phyloP scores from a whole-genome alignment of 1,284 basidiomycete species.

The Anthracocystis setariae region DNA sequence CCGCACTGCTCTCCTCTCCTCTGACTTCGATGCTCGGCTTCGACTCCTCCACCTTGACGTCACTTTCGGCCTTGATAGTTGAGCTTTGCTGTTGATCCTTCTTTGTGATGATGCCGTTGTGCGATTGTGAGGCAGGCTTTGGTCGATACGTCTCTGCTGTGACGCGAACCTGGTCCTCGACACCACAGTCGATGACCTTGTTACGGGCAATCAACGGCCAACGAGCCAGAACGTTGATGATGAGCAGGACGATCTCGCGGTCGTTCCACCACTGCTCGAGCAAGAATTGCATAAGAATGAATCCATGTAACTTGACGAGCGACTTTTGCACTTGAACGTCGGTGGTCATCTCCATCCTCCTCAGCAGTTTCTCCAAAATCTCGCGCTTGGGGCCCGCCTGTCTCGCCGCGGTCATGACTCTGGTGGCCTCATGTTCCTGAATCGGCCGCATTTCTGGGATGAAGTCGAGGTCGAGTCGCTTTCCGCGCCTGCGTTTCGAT shows the following conservation, averaged over 20 bases:
- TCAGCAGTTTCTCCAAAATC: conserved; percentile 83
- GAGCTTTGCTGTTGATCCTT: conserved; percentile 7
- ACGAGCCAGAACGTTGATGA: conserved; percentile 65
- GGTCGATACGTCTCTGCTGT: conserved; percentile 40
- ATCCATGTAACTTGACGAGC: conserved; percentile 91
- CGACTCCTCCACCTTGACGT: conserved; percentile 10
- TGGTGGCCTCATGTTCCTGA: conserved; percentile 81
- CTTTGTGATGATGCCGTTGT: conserved; percentile 70
- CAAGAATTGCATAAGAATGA: conserved; percentile 89
- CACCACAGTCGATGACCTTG: conserved; percentile 82
- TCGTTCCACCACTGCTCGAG: conserved; percentile 83
- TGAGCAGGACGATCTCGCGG: conserved; percentile 77
- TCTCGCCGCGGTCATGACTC: conserved; percentile 88
- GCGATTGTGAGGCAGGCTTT: conserved; percentile 32
- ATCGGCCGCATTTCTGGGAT: conserved; percentile 77
- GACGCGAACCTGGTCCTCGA: conserved; percentile 56
- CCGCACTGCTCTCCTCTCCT: neutral
- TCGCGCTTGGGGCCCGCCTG: conserved; percentile 84
- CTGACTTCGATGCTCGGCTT: neutral
- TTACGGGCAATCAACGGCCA: conserved; percentile 91
- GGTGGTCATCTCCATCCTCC: conserved; percentile 87
- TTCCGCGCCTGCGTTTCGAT: conserved; percentile 86
- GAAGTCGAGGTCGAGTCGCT: conserved; percentile 93
- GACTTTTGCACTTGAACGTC: conserved; percentile 82
- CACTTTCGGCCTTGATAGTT: neutral